phyloP scores from a whole-genome alignment of 805 yeast species.

The Nakazawaea wickerhamii region DNA sequence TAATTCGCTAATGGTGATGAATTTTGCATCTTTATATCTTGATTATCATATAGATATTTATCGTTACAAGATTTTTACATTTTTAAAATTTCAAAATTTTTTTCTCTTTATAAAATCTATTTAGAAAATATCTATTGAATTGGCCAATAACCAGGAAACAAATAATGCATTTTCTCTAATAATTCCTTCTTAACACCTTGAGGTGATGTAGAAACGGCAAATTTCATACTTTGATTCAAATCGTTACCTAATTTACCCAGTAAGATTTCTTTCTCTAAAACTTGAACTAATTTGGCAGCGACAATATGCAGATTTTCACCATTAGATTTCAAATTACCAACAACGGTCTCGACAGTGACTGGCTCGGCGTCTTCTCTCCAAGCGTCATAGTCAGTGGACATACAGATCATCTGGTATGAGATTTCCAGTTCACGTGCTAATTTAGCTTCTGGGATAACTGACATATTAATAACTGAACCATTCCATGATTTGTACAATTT shows the following conservation, averaged over 20 bases:
- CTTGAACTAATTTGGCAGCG: constrained; percentile 63
- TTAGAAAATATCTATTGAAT: constrained; percentile 15
- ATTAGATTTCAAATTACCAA: constrained; percentile 84
- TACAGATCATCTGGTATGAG: constrained; percentile 95
- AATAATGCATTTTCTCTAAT: constrained; percentile 72
- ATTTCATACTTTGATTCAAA: constrained; percentile 72
- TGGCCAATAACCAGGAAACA: constrained; percentile 92
- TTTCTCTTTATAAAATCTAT: too few relatives aligned
- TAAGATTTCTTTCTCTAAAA: constrained; percentile 56
- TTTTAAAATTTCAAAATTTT: too few relatives aligned
- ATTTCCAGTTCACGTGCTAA: constrained; percentile 97
- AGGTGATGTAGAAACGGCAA: constrained; percentile 72
- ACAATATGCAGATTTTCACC: constrained; percentile 77
- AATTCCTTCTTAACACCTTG: constrained; percentile 68
- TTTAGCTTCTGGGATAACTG: constrained; percentile 94
- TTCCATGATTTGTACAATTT: constrained; percentile 82
- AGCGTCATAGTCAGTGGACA: constrained; percentile 98
- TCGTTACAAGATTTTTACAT: too few relatives aligned
- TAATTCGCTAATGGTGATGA: constrained; percentile 13
- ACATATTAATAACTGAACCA: constrained; percentile 95
- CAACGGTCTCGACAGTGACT: constrained; percentile 96
- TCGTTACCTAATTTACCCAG: constrained; percentile 64
- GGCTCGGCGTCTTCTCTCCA: constrained; percentile 96
- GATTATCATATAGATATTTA: neutral
- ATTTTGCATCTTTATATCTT: neutral